Evolutionary conservation across 306 rosid species (phyloP), one percentile per base, ranked within the genome.

Genomic region (Acacia melanoxylon): DNA sequence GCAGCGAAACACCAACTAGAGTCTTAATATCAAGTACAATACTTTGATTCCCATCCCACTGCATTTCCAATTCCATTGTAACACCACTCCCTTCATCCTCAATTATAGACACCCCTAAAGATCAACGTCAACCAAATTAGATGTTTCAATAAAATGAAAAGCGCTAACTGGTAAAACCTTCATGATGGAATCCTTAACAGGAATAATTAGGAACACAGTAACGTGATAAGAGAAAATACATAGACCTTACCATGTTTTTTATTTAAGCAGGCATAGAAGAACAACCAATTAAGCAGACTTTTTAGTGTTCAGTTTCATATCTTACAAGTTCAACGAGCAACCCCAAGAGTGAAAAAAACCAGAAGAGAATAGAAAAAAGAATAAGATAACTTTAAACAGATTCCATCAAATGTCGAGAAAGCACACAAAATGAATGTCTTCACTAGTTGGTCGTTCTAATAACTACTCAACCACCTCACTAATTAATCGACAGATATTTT

Each of bases 31-130:
- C 97, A 27, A 95, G 96, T 78, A 95, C 29, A 80, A 95, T 92
- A 81, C 94, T 95, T 8, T 95, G 98, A 86, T 93, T 93, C 78
- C 98, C 99, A 88, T 95, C 99, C 99, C 99, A 95, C 74, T 95
- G 90, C 97, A 95, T 86, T 86, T 95, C 99, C 85, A 95, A 81
- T 86, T 95, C 99, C 97, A 93, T 89, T 54, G 92, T 91, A 44
- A 93, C 69, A 85, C 97, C 87, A 75, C 82, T 92, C 69, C 85
- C 90, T 45, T 75, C 97, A 80, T 86, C 94, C 80, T 95, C 99
- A 79, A 93, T 82, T 85, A 93, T 90, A 25, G 93, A 79, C 68
- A 95, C 86, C 20, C 99, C 99, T 95, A 88, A 65, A 31, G 52
- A 84, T 83, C n/a, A 80, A 68, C 56, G 82, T 63, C 74, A 37